Percentiles rank a stretch among this genome's conserved stretches.
Evolutionary conservation across 176 grass and related monocot species (phyloP).

Genomic region (Carex pumila): DNA sequence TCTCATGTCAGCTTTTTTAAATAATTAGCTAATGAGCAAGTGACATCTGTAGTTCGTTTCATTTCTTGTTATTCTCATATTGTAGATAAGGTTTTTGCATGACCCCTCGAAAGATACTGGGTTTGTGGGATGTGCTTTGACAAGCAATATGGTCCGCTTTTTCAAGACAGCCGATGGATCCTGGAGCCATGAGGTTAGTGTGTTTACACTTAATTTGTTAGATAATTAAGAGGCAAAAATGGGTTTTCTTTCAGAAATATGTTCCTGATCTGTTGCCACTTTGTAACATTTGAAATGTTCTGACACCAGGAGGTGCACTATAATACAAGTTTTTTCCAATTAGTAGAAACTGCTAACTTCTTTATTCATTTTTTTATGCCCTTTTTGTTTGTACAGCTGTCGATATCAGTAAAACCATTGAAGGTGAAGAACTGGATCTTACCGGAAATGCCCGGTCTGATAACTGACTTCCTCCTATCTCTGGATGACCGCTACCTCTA

Average conservation of each 20-base stretch:
- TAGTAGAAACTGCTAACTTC: background rate
- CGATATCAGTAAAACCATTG: slow-evolving; percentile 56
- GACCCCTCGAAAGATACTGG: slow-evolving; percentile 92
- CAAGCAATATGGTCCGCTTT: slow-evolving; percentile 89
- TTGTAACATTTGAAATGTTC: background rate
- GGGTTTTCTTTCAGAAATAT: background rate
- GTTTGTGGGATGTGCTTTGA: slow-evolving; percentile 77
- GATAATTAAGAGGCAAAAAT: background rate
- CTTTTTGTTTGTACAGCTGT: slow-evolving; percentile 31
- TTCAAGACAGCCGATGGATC: slow-evolving; percentile 75
- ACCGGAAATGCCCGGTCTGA: slow-evolving; percentile 92
- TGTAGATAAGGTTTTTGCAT: slow-evolving; percentile 91
- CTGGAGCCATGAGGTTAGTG: slow-evolving; percentile 80
- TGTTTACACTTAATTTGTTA: slow-evolving; percentile 5
- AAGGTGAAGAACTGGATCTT: slow-evolving; percentile 90
- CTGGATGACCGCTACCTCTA: slow-evolving; percentile 85
- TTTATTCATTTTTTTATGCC: background rate
- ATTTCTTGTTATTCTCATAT: background rate
- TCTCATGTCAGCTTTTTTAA: background rate
- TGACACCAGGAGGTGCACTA: background rate
- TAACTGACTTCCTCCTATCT: slow-evolving; percentile 86
- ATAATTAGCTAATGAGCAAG: background rate
- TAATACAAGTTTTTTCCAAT: background rate
- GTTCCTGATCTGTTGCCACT: background rate
- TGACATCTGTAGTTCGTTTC: background rate